Base-by-base conservation (phyloP, 208 protist species). In the Wallacemonas rigidus region DNA sequence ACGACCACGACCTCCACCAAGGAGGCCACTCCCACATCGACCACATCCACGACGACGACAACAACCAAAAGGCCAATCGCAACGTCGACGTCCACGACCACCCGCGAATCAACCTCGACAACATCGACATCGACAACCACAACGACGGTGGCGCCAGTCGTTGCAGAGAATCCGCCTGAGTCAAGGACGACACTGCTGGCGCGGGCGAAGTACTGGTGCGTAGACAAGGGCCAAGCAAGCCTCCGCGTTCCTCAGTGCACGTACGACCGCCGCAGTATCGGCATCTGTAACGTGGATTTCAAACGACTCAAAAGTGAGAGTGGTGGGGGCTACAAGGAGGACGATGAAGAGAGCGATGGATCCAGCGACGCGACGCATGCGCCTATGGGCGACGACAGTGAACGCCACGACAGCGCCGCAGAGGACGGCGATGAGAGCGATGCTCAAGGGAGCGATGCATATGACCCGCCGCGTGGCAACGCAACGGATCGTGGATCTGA, bases 201-300 rank as follows among this genome's bases (percentile, higher is more conserved):
- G 47, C 74, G 63, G 17, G 44, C 35, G 9, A 53, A 57, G 41
- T 82, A 82, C 69, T 82, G 71, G 74, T 82, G 74, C 26, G 53
- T 53, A 17, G 60, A 71, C 44, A 68, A 48, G 15, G 6, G 54
- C 2, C 2, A 58, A 2, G 65, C 58, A 11, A 58, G 72, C 11
- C 64, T 44, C 1, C 61, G 69, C 12, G 62, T 71, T n/a, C 15
- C 64, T 53, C 48, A 80, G 65, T 89, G 80, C 72, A 82, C 77
- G 26, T 75, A 76, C 15, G 84, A 86, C 54, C 71, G 75, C 15
- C 79, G 70, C 0, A 69, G 58, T 11, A 79, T 86, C 47, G 84
- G 78, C 62, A 69, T 81, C 26, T 89, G 84, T 67, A 77, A 65
- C 17, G 60, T 65, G 60, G 60, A 65, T 41, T 65, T 65, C 60